Evolutionary conservation across 441 rosid species (phyloP).

Genomic region (Sinapis alba): DNA sequence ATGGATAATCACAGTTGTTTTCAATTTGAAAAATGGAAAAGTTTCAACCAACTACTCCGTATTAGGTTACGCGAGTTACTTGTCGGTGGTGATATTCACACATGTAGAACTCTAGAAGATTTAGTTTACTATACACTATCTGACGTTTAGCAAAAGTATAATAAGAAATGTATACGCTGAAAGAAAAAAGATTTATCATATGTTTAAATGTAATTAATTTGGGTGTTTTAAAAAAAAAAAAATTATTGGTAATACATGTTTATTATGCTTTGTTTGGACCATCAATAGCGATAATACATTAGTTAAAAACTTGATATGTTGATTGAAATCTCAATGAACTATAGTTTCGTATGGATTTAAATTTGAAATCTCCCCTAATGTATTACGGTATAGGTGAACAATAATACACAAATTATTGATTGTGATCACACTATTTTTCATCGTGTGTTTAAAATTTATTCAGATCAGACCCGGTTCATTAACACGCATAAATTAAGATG

Average conservation of each 20-base stretch:
- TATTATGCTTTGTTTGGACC: background rate
- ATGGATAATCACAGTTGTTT: slow-evolving; percentile 1
- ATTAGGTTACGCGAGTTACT: slow-evolving; percentile 31
- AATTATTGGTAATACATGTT: background rate
- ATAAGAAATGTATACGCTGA: background rate
- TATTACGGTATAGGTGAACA: background rate
- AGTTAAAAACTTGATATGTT: background rate
- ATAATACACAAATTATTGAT: slow-evolving; percentile 22
- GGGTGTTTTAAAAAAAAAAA: background rate
- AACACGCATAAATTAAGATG: slow-evolving; percentile 9
- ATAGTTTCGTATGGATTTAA: background rate
- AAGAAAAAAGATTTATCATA: background rate
- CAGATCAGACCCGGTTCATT: background rate
- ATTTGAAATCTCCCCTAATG: background rate
- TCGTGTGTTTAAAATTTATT: background rate
- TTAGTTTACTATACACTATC: slow-evolving; percentile 14
- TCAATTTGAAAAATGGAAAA: background rate
- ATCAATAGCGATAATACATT: background rate
- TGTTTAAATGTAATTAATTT: slow-evolving; percentile 1
- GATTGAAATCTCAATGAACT: background rate
- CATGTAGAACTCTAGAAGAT: slow-evolving; percentile 19
- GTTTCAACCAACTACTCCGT: slow-evolving; percentile 17
- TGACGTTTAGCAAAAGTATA: slow-evolving; percentile 22
- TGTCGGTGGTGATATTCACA: slow-evolving; percentile 32
- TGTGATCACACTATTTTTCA: background rate